Percentiles rank a stretch among this genome's conserved stretches.
Conservation (phyloP, 2,329 filamentous ascomycete species). For the Pseudogymnoascus sp. region DNA sequence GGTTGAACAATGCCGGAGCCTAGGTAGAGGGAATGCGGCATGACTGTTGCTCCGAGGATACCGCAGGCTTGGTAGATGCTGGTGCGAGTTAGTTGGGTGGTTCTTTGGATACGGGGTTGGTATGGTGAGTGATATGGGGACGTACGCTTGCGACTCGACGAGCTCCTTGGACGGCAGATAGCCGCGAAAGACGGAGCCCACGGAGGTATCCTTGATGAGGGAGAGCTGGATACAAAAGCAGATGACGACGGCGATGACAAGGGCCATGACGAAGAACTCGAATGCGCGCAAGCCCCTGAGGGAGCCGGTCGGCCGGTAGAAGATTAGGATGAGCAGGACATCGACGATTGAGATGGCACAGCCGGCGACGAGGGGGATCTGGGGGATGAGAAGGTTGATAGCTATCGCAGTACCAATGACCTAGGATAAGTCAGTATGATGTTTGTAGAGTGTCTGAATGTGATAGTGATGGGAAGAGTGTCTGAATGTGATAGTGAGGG, state of each 20-base stretch:
- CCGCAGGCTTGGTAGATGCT: conserved; percentile 64
- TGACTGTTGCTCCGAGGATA: conserved; percentile 69
- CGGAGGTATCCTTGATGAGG: conserved; percentile 46
- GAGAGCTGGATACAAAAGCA: conserved; percentile 66
- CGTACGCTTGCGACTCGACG: conserved; percentile 47
- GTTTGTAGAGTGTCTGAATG: not conserved
- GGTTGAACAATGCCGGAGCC: conserved; percentile 63
- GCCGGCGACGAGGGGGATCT: conserved; percentile 58
- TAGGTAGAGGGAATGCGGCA: conserved; percentile 63
- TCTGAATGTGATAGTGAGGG: conserved; percentile 7
- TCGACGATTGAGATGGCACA: conserved; percentile 63
- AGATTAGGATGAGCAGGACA: conserved; percentile 59
- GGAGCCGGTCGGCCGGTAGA: conserved; percentile 53
- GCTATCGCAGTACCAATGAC: conserved; percentile 67
- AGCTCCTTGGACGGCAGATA: conserved; percentile 56
- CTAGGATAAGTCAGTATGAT: conserved; percentile 23
- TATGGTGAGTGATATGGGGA: not conserved
- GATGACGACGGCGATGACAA: conserved; percentile 61
- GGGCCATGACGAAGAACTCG: conserved; percentile 53
- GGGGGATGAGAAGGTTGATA: conserved; percentile 56
- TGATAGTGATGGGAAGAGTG: not conserved
- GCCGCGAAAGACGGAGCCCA: conserved; percentile 55
- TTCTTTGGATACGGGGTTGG: not conserved
- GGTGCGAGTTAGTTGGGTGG: not conserved
- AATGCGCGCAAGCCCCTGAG: conserved; percentile 56